Percentiles rank a stretch among this genome's conserved stretches.
Evolutionary conservation across 306 rosid species (phyloP).

Genomic region (Vigna trinervia): DNA sequence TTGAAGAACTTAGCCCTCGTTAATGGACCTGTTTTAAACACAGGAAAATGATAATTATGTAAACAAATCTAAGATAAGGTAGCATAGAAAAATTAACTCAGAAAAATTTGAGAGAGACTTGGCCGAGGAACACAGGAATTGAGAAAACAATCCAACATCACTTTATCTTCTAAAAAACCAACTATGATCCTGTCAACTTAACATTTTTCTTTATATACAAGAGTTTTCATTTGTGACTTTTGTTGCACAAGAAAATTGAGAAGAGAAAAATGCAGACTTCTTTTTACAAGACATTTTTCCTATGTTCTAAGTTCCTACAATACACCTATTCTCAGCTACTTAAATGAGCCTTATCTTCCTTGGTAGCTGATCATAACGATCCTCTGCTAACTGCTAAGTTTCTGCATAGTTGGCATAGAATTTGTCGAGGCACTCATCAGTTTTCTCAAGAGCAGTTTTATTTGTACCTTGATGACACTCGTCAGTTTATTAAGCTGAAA

Average conservation of each 20-base stretch:
- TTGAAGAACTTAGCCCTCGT: constrained; percentile 47
- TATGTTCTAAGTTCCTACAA: constrained; percentile 34
- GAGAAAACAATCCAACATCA: constrained; percentile 9
- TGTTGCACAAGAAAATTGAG: constrained; percentile 41
- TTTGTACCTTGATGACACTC: constrained; percentile 16
- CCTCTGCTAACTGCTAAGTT: constrained; percentile 36
- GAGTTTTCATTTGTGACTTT: constrained; percentile 36
- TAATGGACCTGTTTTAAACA: constrained; percentile 56
- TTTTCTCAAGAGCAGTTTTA: constrained; percentile 18
- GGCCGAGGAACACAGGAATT: background rate
- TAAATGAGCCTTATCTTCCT: constrained; percentile 36
- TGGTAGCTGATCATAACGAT: constrained; percentile 23
- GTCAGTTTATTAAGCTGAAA: constrained; percentile 12
- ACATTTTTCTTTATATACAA: constrained; percentile 39
- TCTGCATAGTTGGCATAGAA: constrained; percentile 41
- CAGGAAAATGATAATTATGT: constrained; percentile 15
- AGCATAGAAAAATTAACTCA: constrained; percentile 23
- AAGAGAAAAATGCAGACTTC: constrained; percentile 29
- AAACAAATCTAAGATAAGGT: background rate
- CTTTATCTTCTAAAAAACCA: constrained; percentile 32
- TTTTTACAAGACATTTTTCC: constrained; percentile 27
- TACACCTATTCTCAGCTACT: constrained; percentile 24
- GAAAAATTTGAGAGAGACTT: background rate
- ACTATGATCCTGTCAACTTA: background rate
- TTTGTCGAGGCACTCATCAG: constrained; percentile 30